Conservation (phyloP, 202 grass and related monocot genomes). For the Elaeis oleifera region DNA sequence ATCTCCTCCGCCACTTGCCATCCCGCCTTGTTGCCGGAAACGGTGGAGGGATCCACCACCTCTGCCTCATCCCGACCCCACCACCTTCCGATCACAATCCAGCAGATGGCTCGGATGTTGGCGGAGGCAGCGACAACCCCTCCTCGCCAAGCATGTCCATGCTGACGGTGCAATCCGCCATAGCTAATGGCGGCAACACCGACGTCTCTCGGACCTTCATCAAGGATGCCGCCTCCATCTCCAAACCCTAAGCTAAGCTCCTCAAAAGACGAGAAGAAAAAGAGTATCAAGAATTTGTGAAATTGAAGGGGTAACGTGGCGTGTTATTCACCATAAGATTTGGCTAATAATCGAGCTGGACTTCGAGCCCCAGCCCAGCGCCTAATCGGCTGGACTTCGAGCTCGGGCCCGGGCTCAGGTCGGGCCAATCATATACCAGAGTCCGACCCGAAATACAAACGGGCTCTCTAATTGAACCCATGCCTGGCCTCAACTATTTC, state of each 20-base stretch:
- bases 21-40: conserved; percentile 17
- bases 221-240: conserved; percentile 59
- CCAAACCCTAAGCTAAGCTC: conserved; percentile 24
- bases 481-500: too few species aligned
- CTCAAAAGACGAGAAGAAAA: too few species aligned
- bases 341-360: too few species aligned
- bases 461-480: too few species aligned
- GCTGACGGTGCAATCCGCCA: conserved; percentile 57
- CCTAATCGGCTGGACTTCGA: too few species aligned
- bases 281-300: too few species aligned
- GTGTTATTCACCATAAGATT: too few species aligned
- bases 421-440: too few species aligned
- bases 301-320: too few species aligned
- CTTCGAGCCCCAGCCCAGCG: too few species aligned
- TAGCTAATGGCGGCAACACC: conserved; percentile 38
- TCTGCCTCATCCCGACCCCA: not conserved
- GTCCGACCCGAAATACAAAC: too few species aligned
- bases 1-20: conserved; percentile 51
- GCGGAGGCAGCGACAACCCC: conserved; percentile 18
- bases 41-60: not conserved
- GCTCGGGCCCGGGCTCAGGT: too few species aligned
- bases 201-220: conserved; percentile 8
- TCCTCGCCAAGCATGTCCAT: conserved; percentile 61
- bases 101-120: not conserved
- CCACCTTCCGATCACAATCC: conserved; percentile 8